These are phyloP conservation scores for Stephanodiscus triporus DNA, from an alignment of 108 stramenopile genomes.

Conservation along the genomic window DNA sequence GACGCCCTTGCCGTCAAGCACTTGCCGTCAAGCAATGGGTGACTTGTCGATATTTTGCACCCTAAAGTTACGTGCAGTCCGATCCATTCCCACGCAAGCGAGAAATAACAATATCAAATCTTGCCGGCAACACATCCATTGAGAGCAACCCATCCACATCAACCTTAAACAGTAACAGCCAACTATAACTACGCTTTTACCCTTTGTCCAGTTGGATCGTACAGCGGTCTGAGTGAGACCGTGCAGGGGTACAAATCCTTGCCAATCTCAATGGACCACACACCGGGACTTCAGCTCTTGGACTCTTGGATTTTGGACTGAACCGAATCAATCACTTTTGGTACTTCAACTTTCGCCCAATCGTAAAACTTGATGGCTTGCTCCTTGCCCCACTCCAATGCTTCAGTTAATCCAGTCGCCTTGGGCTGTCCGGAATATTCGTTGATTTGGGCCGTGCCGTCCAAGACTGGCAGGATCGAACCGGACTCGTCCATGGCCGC, in stretches of 20 bases:
- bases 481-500: slow-evolving; percentile 58
- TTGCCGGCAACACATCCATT: too few relatives aligned
- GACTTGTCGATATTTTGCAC: too few relatives aligned
- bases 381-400: slow-evolving; percentile 42
- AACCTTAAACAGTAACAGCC: too few relatives aligned
- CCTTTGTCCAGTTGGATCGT: slow-evolving; percentile 67
- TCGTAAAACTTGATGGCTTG: slow-evolving; percentile 43
- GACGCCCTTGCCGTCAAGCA: too few relatives aligned
- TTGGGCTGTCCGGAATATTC: slow-evolving; percentile 41
- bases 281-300: slow-evolving; percentile 46
- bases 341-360: slow-evolving; percentile 52
- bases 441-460: slow-evolving; percentile 55
- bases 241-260: slow-evolving; percentile 49
- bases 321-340: slow-evolving; percentile 40
- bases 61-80: too few relatives aligned
- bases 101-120: too few relatives aligned
- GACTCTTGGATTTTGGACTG: slow-evolving; percentile 48
- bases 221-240: slow-evolving; percentile 58
- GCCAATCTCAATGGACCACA: slow-evolving; percentile 67
- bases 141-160: too few relatives aligned
- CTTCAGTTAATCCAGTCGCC: slow-evolving; percentile 50
- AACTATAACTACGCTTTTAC: slow-evolving; percentile 31
- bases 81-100: too few relatives aligned
- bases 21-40: too few relatives aligned
- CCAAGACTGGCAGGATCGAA: slow-evolving; percentile 28